Base-by-base conservation (phyloP, 441 rosid species). In the Erodium moschatum region DNA sequence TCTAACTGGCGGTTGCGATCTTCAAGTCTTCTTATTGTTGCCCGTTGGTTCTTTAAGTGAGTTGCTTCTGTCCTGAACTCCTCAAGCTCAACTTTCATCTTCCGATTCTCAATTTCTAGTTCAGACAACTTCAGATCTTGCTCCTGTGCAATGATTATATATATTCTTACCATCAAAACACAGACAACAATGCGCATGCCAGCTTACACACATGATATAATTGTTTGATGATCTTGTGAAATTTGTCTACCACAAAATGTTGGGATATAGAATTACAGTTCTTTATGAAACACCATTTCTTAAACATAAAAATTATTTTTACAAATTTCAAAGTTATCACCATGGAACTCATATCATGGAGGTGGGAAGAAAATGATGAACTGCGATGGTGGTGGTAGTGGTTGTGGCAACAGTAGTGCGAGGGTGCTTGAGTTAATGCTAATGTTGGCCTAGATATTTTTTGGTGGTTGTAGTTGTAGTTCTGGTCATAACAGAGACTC, bases 41-140 rank as follows among this genome's bases (percentile, higher is more conserved):
- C 95, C 75, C 90, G 99, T 75, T 95, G 98, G 83, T 91, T 94
- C 87, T 94, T 94, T 65, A 94, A 81, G 76, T 90, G 99, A 76
- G 95, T 82, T 54, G 99, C 97, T 84, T 94, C 99, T 5, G 92
- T 82, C 79, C 99, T 83, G 82, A 75, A 94, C 75, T 94, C 97
- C 80, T 94, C 99, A 74, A 94, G 92, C 83, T 94, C 97, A 73
- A 91, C 84, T 84, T 90, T 94, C 97, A 91, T 91, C 83, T 91
- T 94, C 66, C 99, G 83, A 78, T 87, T 94, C 78, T 90, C 99
- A 56, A 96, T 83, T 78, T 94, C 99, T 70, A 90, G 79, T 74
- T 91, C 97, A 61, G 97, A 84, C 69, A 94, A 64, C 75, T 89
- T 91, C 67, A 82, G 80, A 83, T 91, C 97, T 87, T 86, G 97